Conservation (phyloP, 2,329 filamentous ascomycete species). For the Cadophora luteo-olivacea region DNA sequence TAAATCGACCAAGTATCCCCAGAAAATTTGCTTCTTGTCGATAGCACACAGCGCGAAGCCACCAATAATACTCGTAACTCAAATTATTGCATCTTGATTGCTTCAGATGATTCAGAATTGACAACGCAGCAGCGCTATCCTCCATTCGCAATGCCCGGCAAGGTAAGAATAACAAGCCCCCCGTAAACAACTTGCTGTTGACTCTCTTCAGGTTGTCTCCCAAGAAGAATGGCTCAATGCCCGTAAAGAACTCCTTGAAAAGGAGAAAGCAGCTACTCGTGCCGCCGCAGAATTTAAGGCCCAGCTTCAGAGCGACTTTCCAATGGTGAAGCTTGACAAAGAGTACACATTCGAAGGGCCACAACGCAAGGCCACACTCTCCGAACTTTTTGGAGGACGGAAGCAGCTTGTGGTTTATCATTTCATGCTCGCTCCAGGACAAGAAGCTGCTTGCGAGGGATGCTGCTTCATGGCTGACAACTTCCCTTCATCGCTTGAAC, state of each 20-base stretch:
- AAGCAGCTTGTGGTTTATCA: slow-evolving; percentile 52
- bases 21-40: background rate
- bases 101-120: background rate
- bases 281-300: slow-evolving; percentile 43
- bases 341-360: slow-evolving; percentile 47
- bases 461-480: slow-evolving; percentile 50
- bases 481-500: slow-evolving; percentile 46
- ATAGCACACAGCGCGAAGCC: background rate
- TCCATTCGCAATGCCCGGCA: slow-evolving; percentile 31
- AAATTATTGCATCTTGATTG: background rate
- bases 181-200: background rate
- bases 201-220: slow-evolving; percentile 40
- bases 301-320: slow-evolving; percentile 46
- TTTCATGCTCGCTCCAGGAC: slow-evolving; percentile 52
- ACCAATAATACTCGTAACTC: background rate
- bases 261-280: slow-evolving; percentile 46
- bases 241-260: slow-evolving; percentile 45
- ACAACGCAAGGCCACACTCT: slow-evolving; percentile 39
- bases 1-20: slow-evolving; percentile 11
- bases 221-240: slow-evolving; percentile 47
- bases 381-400: slow-evolving; percentile 45
- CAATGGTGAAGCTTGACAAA: slow-evolving; percentile 50
- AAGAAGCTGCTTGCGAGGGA: slow-evolving; percentile 47
- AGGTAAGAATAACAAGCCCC: slow-evolving; percentile 24
- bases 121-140: background rate